Evolutionary conservation across 805 yeast species (phyloP).

Genomic region (Geotrichum ghanense): DNA sequence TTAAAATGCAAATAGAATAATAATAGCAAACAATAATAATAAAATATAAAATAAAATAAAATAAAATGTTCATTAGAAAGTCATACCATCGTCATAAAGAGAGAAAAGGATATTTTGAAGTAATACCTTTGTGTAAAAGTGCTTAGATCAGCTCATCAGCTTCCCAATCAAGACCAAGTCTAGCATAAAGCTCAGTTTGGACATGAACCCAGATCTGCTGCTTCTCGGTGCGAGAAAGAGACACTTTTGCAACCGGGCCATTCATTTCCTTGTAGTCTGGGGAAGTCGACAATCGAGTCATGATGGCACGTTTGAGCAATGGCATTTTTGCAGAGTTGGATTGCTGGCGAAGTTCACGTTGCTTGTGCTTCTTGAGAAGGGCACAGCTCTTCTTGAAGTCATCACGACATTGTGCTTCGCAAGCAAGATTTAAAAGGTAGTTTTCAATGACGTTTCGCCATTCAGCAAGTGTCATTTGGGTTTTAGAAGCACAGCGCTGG

Average conservation of each 20-base stretch:
- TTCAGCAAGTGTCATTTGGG: constrained; percentile 38
- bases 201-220: constrained; percentile 51
- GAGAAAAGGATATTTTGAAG: too few relatives aligned
- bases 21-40: too few relatives aligned
- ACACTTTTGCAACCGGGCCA: constrained; percentile 12
- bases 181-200: constrained; percentile 45
- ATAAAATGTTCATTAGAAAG: too few relatives aligned
- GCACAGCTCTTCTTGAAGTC: constrained; percentile 46
- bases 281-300: constrained; percentile 20
- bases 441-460: constrained; percentile 71
- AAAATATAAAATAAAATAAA: too few relatives aligned
- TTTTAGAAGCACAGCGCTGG: constrained; percentile 9
- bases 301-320: constrained; percentile 25
- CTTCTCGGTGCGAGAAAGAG: constrained; percentile 44
- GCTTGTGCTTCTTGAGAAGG: constrained; percentile 11
- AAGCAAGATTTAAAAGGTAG: constrained; percentile 50
- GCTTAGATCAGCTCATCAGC: constrained; percentile 20
- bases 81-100: too few relatives aligned
- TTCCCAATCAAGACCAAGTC: constrained; percentile 51
- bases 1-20: too few relatives aligned
- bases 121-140: too few relatives aligned
- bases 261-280: constrained; percentile 20
- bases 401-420: constrained; percentile 58
- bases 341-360: constrained; percentile 4
- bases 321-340: constrained; percentile 6